Base-by-base conservation (phyloP, 176 grass and related monocot genomes). In the Carex myosuroides region DNA sequence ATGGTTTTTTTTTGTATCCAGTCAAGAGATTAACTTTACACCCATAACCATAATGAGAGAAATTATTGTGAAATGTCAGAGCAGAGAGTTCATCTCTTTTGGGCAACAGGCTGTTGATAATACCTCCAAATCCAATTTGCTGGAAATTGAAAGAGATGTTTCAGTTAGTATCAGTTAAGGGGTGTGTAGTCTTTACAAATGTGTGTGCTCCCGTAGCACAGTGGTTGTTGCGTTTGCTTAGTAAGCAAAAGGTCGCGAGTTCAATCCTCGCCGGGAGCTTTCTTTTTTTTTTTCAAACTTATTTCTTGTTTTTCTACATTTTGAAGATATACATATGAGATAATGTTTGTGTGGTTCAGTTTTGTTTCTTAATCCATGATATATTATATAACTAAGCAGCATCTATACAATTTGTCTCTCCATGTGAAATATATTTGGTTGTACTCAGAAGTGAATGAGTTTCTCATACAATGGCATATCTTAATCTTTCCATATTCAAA, bases 201-300 rank as follows among this genome's bases (percentile, higher is more conserved):
- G 0, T 6, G 81, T 0, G 0, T 22, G 88, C 86, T 88, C 88
- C 84, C 84, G 65, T 93, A 90, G 84, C 88, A 88, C 89, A 90
- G 86, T 86, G 86, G 86, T 88, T 90, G 81, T 80, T 93, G 91
- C 91, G 91, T 93, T 92, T 83, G 85, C 91, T 96, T 96, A 89
- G 91, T 96, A 96, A 96, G 89, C 87, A 87, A 93, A 92, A 96
- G 91, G 91, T 86, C 91, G 89, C 83, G 89, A 91, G 87, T 96
- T 96, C 91, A 68, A 68, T 69, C 66, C 33, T 69, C 5, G 80
- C 84, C 85, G 53, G 92, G 8, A 50, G 60, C 73, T 87, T 94
- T 84, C 26, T 8, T 30, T 79, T 37, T 68, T 7, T 18, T 37
- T 68, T 7, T 18, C 13, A 18, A 8, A 8, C 48, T 32, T 17